Base-by-base conservation (phyloP, 139 green algal species). In the Ettlia oleoabundans region DNA sequence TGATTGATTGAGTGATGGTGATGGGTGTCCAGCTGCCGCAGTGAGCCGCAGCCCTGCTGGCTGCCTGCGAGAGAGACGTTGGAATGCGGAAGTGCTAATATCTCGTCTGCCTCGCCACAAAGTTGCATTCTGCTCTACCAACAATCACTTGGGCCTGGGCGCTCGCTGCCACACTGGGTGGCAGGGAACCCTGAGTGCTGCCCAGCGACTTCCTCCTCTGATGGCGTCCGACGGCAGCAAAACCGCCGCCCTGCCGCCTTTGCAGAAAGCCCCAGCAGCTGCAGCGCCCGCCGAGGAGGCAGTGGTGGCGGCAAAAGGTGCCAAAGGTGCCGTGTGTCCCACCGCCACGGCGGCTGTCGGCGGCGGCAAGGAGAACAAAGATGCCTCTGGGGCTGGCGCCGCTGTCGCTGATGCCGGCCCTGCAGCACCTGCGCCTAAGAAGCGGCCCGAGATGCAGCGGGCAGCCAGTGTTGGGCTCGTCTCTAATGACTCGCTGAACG, bases 401-500 rank as follows among this genome's bases (percentile, higher is more conserved):
- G 21, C 55, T 10, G 47, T 15, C 10, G 47, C 47, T 24, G 47
- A 58, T 24, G 15, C 13, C 47, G 47, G 47, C 47, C 47, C n/a
- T n/a, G 15, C 47, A 58, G 55, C 55, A 65, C 15, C 55, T n/a
- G n/a, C 55, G 5, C 55, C 55, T 8, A 80, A 66, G 38, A 70
- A 81, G 75, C 75, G 75, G 38, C 28, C 58, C 1, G 58, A 81
- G 40, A 41, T 71, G 58, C 18, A 40, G 38, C 55, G 75, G 33
- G 75, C 71, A 28, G 65, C 68, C 18, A 69, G 43, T 24, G 78
- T 68, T 33, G 78, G 84, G 0, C 80, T 88, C 55, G 84, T 88
- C 35, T 86, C 78, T 30, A 88, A 88, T 53, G 78, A 52, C 26
- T 85, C 78, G 33, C 28, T 81, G 28, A 58, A 92, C 65, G 89